These are phyloP conservation scores for Metahyphopichia silvanorum DNA, from an alignment of 805 yeast species.

Conservation along the genomic window DNA sequence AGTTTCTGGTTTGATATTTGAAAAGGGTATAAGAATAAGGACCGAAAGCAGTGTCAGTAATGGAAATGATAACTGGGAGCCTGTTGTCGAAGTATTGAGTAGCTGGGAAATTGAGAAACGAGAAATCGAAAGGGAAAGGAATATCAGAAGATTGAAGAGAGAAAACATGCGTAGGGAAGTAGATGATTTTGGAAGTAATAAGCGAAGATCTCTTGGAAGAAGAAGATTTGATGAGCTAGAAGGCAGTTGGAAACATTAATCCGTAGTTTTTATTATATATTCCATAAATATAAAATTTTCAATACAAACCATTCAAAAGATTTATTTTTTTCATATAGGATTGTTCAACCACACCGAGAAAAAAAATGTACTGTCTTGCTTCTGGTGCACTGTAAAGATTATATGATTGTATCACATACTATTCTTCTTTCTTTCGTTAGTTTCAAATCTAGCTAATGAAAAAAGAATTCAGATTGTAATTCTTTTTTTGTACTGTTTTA, in stretches of 20 bases:
- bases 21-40: conserved; percentile 38
- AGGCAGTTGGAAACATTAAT: conserved; percentile 14
- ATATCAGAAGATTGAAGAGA: conserved; percentile 85
- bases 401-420: no score
- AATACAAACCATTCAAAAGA: no score
- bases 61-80: conserved; percentile 83
- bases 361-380: no score
- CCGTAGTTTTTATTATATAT: not conserved
- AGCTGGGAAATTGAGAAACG: conserved; percentile 93
- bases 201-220: conserved; percentile 40
- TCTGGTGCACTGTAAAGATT: no score
- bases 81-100: conserved; percentile 78
- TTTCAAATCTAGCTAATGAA: no score
- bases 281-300: no score
- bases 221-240: conserved; percentile 55
- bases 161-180: conserved; percentile 73
- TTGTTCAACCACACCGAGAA: no score
- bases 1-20: conserved; percentile 40
- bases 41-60: conserved; percentile 69
- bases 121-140: conserved; percentile 92
- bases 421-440: no score
- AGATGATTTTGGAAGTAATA: conserved; percentile 27
- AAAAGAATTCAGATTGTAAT: no score
- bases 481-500: no score
- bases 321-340: no score